Percentiles rank a stretch among this genome's conserved stretches.
Evolutionary conservation across 345 rosid genomes (phyloP).

Genomic region (Pelargonium nanum): DNA sequence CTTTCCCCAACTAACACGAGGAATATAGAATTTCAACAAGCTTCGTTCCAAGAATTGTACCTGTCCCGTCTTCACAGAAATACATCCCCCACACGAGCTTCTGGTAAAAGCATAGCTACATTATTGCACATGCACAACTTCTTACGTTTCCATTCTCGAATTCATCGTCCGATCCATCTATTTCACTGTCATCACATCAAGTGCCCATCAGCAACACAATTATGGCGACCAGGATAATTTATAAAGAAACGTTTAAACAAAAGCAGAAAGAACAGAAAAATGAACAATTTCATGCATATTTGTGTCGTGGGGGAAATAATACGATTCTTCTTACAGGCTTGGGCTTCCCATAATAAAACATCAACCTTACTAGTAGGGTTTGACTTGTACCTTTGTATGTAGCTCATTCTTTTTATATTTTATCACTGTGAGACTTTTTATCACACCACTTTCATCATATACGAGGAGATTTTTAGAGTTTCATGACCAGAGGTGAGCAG

Average conservation of each 20-base stretch:
- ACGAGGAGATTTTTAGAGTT: too few relatives aligned
- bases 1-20: too few relatives aligned
- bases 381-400: too few relatives aligned
- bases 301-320: neutral
- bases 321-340: neutral
- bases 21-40: too few relatives aligned
- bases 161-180: constrained; percentile 48
- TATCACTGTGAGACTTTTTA: too few relatives aligned
- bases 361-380: neutral
- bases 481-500: too few relatives aligned
- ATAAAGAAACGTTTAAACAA: neutral
- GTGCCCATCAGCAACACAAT: constrained; percentile 5
- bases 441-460: too few relatives aligned
- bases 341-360: neutral
- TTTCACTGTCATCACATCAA: constrained; percentile 42
- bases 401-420: too few relatives aligned
- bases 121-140: constrained; percentile 52
- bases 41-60: too few relatives aligned
- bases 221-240: neutral
- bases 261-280: neutral
- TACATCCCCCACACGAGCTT: neutral
- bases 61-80: too few relatives aligned
- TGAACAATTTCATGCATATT: neutral
- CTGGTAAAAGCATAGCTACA: constrained; percentile 23
- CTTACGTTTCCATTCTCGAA: constrained; percentile 38